These are phyloP conservation scores for Acanthamoeba quina DNA, from an alignment of 208 protist genomes.

Conservation along the genomic window DNA sequence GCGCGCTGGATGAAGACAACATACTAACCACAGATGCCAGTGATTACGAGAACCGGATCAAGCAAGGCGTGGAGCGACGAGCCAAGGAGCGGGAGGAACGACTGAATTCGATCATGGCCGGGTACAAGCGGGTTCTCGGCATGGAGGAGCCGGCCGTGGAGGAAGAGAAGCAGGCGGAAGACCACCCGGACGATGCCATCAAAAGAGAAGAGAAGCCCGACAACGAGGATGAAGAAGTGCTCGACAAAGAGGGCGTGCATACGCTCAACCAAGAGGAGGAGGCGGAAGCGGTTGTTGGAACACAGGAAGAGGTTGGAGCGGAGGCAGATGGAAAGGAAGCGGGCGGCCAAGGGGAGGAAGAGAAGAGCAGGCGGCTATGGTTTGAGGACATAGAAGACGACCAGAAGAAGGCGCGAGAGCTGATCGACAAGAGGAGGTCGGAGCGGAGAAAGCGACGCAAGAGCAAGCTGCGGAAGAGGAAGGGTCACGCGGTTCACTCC, in stretches of 20 bases:
- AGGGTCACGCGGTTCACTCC: neutral
- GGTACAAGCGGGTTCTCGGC: constrained; percentile 4
- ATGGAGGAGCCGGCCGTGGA: neutral
- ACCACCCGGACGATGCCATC: neutral
- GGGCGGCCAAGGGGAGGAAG: neutral
- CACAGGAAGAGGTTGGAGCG: neutral
- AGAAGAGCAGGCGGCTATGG: constrained; percentile 6
- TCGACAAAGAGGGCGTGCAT: neutral
- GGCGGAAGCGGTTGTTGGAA: neutral
- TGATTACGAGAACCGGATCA: constrained; percentile 19
- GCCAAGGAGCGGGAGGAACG: constrained; percentile 36
- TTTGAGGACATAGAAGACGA: neutral
- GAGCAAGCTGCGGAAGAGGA: neutral
- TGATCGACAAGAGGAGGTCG: neutral
- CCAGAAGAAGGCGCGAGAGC: neutral
- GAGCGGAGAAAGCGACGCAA: neutral
- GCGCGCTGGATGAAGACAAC: neutral
- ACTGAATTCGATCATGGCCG: constrained; percentile 12
- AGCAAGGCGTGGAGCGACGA: constrained; percentile 29
- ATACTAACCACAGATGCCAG: neutral
- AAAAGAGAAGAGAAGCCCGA: neutral
- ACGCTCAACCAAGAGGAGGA: neutral
- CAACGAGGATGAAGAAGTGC: neutral
- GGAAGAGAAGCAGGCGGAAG: neutral
- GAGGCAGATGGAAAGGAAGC: neutral